Evolutionary conservation across 495 filamentous ascomycete species (phyloP), one percentile per base, ranked within the genome.

Genomic region (Penicillium steckii): DNA sequence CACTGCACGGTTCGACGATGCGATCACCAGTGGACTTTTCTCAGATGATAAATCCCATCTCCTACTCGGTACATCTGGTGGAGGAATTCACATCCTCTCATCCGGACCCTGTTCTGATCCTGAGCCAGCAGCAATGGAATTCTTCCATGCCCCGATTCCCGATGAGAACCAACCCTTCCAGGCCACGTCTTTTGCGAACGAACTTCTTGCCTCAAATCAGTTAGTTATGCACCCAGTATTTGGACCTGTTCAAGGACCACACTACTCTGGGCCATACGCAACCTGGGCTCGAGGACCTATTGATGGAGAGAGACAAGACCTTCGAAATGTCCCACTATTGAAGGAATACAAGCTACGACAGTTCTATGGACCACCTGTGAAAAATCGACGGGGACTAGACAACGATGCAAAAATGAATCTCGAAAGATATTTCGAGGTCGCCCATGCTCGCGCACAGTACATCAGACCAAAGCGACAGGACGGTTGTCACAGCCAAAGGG

Each of bases 21-120:
- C 72, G 3, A 73, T 85, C 10, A 76, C 77, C 62, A 70, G 72
- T 13, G 91, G 88, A 8, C 78, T 84, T 3, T 92, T 93, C 51
- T 90, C 85, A 0, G 78, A 83, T 0, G 90, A 95, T 61, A 81
- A 77, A 33, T 78, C 81, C 0, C 84, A 83, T 44, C 72, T 96
- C 1, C 69, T 94, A 0, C 70, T 96, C 27, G 90, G 91, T 21
- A 89, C 91, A 65, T 83, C 83, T 9, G 84, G 81, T 25, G 90
- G 89, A 21, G 82, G 83, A 0, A 71, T 96, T 7, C 86, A 87
- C 51, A 60, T 94, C 0, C 66, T 95, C 0, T 81, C 80, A 8
- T 67, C 70, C 26, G 72, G 65, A 4, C 63, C 73, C 8, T 69
- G 42, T 23, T 50, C 58, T 3, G 53, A 67, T 18, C 50, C 52